Percentiles rank a stretch among this genome's conserved stretches.
Evolutionary conservation across 768 basidiomycete genomes (phyloP).

Genomic region (Russula olivacea): DNA sequence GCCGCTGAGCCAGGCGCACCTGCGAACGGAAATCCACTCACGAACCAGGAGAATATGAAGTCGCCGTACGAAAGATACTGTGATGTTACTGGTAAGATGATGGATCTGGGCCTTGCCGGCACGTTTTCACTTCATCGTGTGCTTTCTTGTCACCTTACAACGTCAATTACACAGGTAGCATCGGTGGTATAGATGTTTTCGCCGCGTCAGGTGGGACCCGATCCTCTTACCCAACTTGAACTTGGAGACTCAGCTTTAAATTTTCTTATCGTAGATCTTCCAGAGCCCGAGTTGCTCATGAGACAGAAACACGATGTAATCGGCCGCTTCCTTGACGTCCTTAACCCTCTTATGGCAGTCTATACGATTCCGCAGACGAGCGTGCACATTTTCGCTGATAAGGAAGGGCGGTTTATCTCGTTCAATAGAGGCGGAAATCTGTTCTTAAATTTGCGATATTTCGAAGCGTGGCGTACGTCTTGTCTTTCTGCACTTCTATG

Average conservation of each 20-base stretch:
- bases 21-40: no score
- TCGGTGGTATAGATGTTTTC: neutral
- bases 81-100: constrained; percentile 60
- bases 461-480: constrained; percentile 76
- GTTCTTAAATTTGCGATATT: constrained; percentile 84
- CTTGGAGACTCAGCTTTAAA: neutral
- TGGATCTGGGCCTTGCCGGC: constrained; percentile 60
- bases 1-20: no score
- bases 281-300: constrained; percentile 46
- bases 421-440: constrained; percentile 89
- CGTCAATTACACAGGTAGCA: neutral
- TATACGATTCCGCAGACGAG: constrained; percentile 70
- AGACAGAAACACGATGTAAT: constrained; percentile 48
- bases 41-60: constrained; percentile 62
- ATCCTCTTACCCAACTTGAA: neutral
- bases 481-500: neutral
- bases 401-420: constrained; percentile 68
- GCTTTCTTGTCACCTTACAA: neutral
- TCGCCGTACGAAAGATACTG: constrained; percentile 75
- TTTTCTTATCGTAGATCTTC: constrained; percentile 44
- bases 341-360: constrained; percentile 57
- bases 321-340: constrained; percentile 66
- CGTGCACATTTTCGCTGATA: constrained; percentile 84
- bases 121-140: constrained; percentile 23
- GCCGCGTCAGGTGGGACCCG: constrained; percentile 14